A percentile compares a stretch with the other conserved stretches of the same genome.
These are phyloP conservation scores for Candida pseudoviswanathii DNA, from an alignment of 1,139 yeast species.

Conservation along the genomic window DNA sequence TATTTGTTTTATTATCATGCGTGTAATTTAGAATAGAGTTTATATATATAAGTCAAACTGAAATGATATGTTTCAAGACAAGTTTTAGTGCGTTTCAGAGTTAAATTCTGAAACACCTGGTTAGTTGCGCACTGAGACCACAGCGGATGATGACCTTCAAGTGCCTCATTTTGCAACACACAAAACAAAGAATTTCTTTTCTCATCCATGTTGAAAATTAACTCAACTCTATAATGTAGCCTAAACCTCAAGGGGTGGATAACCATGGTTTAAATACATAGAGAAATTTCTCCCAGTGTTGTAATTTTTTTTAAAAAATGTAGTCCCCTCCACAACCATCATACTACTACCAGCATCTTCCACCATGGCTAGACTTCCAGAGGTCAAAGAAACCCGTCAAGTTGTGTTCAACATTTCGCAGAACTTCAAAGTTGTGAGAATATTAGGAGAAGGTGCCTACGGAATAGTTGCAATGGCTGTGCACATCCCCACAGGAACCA, in stretches of 20 bases:
- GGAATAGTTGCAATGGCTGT: slow-evolving; percentile 94
- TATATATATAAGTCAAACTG: not conserved
- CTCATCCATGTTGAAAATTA: not conserved
- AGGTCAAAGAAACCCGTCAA: slow-evolving; percentile 30
- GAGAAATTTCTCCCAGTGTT: not conserved
- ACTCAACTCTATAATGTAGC: not conserved
- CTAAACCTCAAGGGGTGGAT: not conserved
- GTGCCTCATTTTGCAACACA: slow-evolving; percentile 3
- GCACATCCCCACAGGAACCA: slow-evolving; percentile 84
- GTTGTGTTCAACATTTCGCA: slow-evolving; percentile 86
- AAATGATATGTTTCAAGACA: not conserved
- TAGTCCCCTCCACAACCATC: too few species aligned
- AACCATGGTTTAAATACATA: slow-evolving; percentile 1
- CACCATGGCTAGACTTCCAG: slow-evolving; percentile 4
- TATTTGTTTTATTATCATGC: not conserved
- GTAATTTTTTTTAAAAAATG: not conserved
- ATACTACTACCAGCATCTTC: not conserved
- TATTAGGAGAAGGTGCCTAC: slow-evolving; percentile 98
- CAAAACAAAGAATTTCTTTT: not conserved
- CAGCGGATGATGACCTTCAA: too few species aligned
- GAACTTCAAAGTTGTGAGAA: slow-evolving; percentile 75
- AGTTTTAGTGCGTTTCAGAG: slow-evolving; percentile 2
- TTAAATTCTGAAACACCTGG: slow-evolving; percentile 2
- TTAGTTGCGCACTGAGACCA: too few species aligned
- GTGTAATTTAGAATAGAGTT: not conserved